Evolutionary conservation across 1,284 basidiomycete genomes (phyloP), one percentile per base, ranked within the genome.

Genomic region (Fistulinella cinereoalba): DNA sequence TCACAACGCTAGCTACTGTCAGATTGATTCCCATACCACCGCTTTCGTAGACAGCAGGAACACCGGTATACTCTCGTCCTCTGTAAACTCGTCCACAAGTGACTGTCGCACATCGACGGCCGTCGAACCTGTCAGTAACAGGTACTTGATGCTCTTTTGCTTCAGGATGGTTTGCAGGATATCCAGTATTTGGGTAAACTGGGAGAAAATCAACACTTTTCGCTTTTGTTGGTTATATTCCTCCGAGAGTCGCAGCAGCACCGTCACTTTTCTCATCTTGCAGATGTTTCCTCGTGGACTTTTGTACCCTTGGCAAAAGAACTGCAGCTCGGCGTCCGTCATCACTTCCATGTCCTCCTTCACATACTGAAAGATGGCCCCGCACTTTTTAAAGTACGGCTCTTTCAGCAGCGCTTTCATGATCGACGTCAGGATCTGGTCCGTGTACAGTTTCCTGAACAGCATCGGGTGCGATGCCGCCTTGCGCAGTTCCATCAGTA

Each of bases 21-120:
- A 96, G 67, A 64, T 95, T 96, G 66, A 96, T 91, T 41, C 93
- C 83, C 88, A 91, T 89, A 12, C 87, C 88, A 19, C 92, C 1
- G 97, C 97, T 66, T 94, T 94, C 0, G 97, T 99, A 6, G 94
- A 97, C 1, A 99, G 76, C 5, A 99, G 73, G 70, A 99, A 99
- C 24, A 97, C 87, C 18, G 85, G 79, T 59, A 99, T 97, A n/a
- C 80, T 77, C 22, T 83, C 76, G 61, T 97, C 91, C 57, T 95
- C 89, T n/a, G 90, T 95, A 68, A 98, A 99, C 64, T 97, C 88
- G 61, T 99, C 97, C 0, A 99, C 96, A 4, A 99, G 68, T 7
- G 85, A 82, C 68, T 99, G 97, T 15, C 97, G 81, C 45, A 94
- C 85, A 60, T 95, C 93, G 16, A 99, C 97, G 37, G 91, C 83